These are phyloP conservation scores for Lichtheimia ramosa DNA, from an alignment of 371 early-diverging fungal species.

Conservation along the genomic window DNA sequence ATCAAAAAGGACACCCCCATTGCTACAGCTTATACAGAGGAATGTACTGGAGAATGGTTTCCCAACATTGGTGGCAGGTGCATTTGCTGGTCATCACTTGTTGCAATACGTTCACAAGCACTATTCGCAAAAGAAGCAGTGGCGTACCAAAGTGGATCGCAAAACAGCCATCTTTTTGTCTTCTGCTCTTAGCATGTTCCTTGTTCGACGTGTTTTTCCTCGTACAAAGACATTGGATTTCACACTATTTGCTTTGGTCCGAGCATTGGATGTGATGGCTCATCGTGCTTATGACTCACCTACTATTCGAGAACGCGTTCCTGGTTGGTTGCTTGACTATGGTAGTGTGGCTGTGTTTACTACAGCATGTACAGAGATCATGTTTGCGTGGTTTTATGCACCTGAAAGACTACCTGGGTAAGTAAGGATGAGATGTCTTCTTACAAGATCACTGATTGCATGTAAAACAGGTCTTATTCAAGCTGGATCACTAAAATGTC, in stretches of 20 bases:
- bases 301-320: constrained; percentile 39
- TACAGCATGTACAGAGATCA: constrained; percentile 60
- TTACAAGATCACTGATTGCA: background rate
- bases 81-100: constrained; percentile 37
- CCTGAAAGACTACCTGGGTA: constrained; percentile 58
- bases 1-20: background rate
- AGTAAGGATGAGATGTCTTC: constrained; percentile 1
- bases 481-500: constrained; percentile 67
- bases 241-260: constrained; percentile 60
- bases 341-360: constrained; percentile 58
- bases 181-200: constrained; percentile 24
- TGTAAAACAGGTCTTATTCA: constrained; percentile 48
- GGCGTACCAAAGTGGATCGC: constrained; percentile 2
- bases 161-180: constrained; percentile 26
- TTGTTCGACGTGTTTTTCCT: constrained; percentile 35
- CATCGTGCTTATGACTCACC: constrained; percentile 33
- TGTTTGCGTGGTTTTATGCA: constrained; percentile 65
- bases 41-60: constrained; percentile 40
- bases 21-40: constrained; percentile 8
- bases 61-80: constrained; percentile 31
- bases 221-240: constrained; percentile 53
- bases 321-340: constrained; percentile 51
- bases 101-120: constrained; percentile 11
- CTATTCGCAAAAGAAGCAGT: background rate
- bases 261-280: constrained; percentile 60